A percentile compares a stretch with the other conserved stretches of the same genome.
These are phyloP conservation scores for Mycena belliarum DNA, from an alignment of 768 basidiomycete species.

Conservation along the genomic window DNA sequence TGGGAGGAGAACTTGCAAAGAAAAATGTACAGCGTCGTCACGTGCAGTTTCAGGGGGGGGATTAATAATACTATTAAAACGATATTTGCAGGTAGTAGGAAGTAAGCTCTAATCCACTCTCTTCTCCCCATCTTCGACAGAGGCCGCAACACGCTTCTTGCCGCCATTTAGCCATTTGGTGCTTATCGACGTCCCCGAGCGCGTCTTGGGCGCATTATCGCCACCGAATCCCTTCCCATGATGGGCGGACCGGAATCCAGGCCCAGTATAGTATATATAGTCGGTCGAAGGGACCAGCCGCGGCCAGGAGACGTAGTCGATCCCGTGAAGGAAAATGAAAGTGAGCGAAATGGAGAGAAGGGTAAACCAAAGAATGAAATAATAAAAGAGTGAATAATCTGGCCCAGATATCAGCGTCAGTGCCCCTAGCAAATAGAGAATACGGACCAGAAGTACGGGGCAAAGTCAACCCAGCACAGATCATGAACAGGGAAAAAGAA, in stretches of 20 bases:
- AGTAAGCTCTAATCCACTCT: constrained; percentile 49
- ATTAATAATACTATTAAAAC: too few species aligned
- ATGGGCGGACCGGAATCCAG: constrained; percentile 77
- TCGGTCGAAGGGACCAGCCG: constrained; percentile 82
- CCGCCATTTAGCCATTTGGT: constrained; percentile 38
- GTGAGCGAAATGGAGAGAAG: constrained; percentile 59
- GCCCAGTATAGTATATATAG: constrained; percentile 84
- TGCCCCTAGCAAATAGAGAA: constrained; percentile 20
- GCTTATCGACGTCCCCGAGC: constrained; percentile 37
- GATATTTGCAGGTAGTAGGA: background rate
- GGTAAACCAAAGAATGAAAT: constrained; percentile 79
- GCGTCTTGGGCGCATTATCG: constrained; percentile 27
- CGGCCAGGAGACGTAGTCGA: constrained; percentile 96
- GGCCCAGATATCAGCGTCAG: constrained; percentile 8
- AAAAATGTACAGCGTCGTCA: too few species aligned
- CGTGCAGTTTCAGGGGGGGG: too few species aligned
- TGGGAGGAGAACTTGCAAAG: constrained; percentile 14
- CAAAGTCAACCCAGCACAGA: constrained; percentile 81
- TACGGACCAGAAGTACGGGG: constrained; percentile 83
- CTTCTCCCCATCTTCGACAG: constrained; percentile 82
- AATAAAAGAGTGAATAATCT: constrained; percentile 88
- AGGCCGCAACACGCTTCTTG: constrained; percentile 45
- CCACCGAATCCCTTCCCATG: constrained; percentile 73
- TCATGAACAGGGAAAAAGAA: constrained; percentile 84
- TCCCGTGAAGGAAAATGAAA: constrained; percentile 84